phyloP scores from a whole-genome alignment of 305 asterid genomes.

The Rubia occidens region DNA sequence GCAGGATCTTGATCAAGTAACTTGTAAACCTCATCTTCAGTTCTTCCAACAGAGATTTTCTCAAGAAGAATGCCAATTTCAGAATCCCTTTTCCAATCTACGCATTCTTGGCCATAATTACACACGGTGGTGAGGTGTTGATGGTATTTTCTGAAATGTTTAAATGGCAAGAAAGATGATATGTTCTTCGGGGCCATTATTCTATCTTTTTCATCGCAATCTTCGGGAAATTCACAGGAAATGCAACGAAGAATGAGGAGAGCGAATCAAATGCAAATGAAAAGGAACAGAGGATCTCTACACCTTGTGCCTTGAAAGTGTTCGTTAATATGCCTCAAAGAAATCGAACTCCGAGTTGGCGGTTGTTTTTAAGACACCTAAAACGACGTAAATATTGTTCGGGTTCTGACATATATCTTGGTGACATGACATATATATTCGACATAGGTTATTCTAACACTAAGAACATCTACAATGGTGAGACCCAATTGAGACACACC shows the following conservation, averaged over 20 bases:
- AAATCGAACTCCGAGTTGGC: neutral
- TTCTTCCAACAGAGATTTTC: constrained; percentile 31
- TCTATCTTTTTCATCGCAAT: neutral
- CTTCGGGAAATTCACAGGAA: neutral
- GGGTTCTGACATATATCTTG: no score
- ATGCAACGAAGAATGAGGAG: neutral
- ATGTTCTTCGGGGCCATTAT: neutral
- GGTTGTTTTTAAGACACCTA: no score
- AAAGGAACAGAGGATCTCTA: neutral
- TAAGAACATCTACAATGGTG: no score
- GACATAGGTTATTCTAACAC: no score
- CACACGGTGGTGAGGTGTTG: constrained; percentile 23
- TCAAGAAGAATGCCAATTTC: constrained; percentile 39
- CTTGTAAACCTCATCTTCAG: constrained; percentile 42
- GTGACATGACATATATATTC: no score
- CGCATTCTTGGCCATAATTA: constrained; percentile 20
- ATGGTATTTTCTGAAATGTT: constrained; percentile 13
- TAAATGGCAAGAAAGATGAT: constrained; percentile 6
- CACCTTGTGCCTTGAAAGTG: neutral
- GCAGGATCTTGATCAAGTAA: constrained; percentile 37
- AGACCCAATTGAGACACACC: no score
- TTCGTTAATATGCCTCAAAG: constrained; percentile 15
- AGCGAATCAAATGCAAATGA: neutral
- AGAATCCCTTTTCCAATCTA: constrained; percentile 21
- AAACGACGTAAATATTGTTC: no score